These are phyloP conservation scores for Rhizopogon vulgaris DNA, from an alignment of 768 basidiomycete species.

Conservation along the genomic window DNA sequence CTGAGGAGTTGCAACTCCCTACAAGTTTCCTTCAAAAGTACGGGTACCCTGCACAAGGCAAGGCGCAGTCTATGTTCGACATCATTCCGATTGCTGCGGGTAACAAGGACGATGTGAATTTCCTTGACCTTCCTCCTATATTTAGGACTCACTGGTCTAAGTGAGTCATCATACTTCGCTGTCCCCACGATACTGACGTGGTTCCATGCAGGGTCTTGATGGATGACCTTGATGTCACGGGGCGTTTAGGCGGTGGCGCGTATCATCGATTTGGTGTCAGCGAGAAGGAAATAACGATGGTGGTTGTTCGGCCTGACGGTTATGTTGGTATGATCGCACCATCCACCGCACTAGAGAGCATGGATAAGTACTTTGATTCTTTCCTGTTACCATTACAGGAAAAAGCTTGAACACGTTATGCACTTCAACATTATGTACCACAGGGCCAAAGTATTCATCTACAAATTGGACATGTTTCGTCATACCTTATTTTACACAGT, in stretches of 20 bases:
- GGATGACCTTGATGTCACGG: conserved; percentile 46
- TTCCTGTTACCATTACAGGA: conserved; percentile 26
- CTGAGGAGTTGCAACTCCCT: conserved; percentile 19
- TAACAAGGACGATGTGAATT: conserved; percentile 28
- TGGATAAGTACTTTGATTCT: conserved; percentile 43
- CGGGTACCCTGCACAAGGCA: conserved; percentile 7
- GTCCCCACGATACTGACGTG: neutral
- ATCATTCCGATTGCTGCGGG: conserved; percentile 21
- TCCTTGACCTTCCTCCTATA: conserved; percentile 26
- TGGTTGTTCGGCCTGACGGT: conserved; percentile 36
- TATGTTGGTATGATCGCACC: conserved; percentile 56
- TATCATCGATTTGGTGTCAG: conserved; percentile 48
- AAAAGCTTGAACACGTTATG: neutral
- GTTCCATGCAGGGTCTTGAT: conserved; percentile 42
- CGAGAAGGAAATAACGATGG: conserved; percentile 23
- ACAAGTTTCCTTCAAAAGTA: conserved; percentile 25
- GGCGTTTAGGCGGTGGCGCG: conserved; percentile 43
- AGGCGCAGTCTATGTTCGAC: conserved; percentile 26
- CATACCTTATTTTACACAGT: too few species aligned
- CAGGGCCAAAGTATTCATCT: too few species aligned
- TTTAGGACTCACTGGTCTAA: conserved; percentile 38
- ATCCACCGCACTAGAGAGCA: conserved; percentile 27
- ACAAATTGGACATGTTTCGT: too few species aligned
- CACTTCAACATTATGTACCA: too few species aligned
- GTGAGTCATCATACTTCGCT: conserved; percentile 19